These are phyloP conservation scores for Tetrapisispora iriomotensis DNA, from an alignment of 805 yeast species.

Conservation along the genomic window DNA sequence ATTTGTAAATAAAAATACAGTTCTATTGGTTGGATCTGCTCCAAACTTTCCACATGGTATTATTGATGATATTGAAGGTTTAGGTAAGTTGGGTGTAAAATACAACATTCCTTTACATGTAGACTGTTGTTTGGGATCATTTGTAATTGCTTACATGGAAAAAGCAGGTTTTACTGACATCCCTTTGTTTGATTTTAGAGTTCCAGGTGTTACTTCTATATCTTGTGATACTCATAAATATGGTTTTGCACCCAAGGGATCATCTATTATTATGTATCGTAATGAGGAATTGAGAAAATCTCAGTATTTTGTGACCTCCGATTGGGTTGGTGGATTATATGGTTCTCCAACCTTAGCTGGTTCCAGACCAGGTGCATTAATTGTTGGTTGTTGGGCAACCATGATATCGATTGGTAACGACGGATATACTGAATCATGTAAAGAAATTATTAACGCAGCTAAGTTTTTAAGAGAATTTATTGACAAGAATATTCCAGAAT, in stretches of 20 bases:
- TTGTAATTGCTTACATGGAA: constrained; percentile 70
- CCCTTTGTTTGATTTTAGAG: constrained; percentile 66
- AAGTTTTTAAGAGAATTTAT: constrained; percentile 44
- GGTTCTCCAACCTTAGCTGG: constrained; percentile 97
- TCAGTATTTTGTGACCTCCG: constrained; percentile 75
- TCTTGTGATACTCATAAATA: constrained; percentile 99
- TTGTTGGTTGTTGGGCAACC: constrained; percentile 99
- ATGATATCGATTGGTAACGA: constrained; percentile 68
- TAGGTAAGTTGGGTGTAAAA: constrained; percentile 50
- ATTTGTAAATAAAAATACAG: constrained; percentile 69
- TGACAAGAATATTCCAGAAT: constrained; percentile 39
- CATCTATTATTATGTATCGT: constrained; percentile 87
- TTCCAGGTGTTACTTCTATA: constrained; percentile 91
- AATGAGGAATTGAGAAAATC: constrained; percentile 52
- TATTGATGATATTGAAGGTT: constrained; percentile 72
- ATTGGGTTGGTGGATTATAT: constrained; percentile 92
- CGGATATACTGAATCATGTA: constrained; percentile 67
- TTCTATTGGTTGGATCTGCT: constrained; percentile 82
- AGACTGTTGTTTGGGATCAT: constrained; percentile 93
- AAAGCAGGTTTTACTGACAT: constrained; percentile 42
- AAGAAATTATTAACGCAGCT: constrained; percentile 58
- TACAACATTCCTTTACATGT: constrained; percentile 84
- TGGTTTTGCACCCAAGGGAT: constrained; percentile 97
- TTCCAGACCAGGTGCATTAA: constrained; percentile 90
- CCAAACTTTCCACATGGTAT: constrained; percentile 98